Conservation (phyloP, 2,329 filamentous ascomycete species). For the Alternaria consortialis region DNA sequence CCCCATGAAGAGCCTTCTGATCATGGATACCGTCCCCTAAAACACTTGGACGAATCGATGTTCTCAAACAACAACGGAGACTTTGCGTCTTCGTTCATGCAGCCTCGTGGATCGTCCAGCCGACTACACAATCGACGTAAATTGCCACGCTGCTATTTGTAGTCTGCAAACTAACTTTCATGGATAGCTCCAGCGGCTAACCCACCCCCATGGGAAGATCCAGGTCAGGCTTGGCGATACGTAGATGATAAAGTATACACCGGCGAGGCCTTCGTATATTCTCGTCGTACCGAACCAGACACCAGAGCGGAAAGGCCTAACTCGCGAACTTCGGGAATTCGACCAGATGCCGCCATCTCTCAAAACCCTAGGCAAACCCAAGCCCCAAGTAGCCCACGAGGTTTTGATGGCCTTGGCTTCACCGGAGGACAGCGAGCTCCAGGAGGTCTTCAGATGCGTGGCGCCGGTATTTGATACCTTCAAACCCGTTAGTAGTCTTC, state of each 20-base stretch:
- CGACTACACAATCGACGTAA: slow-evolving; percentile 4
- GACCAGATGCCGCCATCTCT: neutral
- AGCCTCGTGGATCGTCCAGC: neutral
- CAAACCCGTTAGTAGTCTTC: neutral
- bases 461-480: neutral
- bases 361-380: neutral
- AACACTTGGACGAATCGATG: slow-evolving; percentile 4
- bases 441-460: neutral
- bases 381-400: too few species aligned
- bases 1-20: neutral
- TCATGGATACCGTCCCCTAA: neutral
- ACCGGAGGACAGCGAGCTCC: neutral
- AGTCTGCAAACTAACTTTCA: neutral
- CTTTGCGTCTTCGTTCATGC: slow-evolving; percentile 9
- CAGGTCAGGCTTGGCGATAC: slow-evolving; percentile 3
- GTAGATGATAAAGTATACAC: slow-evolving; percentile 1
- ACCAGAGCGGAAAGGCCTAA: neutral
- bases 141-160: neutral
- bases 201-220: neutral
- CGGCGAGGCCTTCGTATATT: slow-evolving; percentile 1
- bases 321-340: neutral
- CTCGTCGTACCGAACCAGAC: neutral
- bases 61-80: slow-evolving; percentile 11
- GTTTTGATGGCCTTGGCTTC: neutral
- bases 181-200: neutral